Conservation (phyloP, 2,329 filamentous ascomycete genomes). For the Chrysosporium queenslandicum region DNA sequence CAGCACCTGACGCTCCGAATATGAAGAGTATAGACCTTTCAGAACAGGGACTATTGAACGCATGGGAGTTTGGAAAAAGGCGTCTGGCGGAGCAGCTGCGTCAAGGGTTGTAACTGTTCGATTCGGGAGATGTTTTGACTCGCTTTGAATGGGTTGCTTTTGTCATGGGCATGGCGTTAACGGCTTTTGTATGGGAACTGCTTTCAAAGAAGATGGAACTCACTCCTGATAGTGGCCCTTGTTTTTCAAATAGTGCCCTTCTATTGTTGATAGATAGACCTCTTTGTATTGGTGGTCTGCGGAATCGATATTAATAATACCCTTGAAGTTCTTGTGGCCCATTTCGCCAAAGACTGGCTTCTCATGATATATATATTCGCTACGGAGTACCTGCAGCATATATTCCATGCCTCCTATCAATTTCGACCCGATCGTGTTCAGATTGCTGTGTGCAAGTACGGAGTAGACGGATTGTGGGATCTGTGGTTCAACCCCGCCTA, state of each 20-base stretch:
- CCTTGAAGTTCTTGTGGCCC: neutral
- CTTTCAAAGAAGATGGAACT: neutral
- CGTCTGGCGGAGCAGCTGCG: conserved; percentile 85
- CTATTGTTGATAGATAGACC: conserved; percentile 1
- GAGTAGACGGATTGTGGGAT: neutral
- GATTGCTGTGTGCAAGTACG: too few relatives aligned
- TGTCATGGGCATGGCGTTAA: conserved; percentile 16
- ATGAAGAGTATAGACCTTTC: conserved; percentile 91
- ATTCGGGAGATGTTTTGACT: conserved; percentile 16
- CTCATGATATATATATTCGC: too few relatives aligned
- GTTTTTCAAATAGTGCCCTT: neutral
- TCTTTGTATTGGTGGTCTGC: neutral
- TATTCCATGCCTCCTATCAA: too few relatives aligned
- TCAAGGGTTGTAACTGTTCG: conserved; percentile 56
- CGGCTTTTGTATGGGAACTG: conserved; percentile 12
- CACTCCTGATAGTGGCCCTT: neutral
- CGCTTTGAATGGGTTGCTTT: conserved; percentile 18
- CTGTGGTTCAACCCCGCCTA: conserved; percentile 17
- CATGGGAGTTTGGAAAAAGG: conserved; percentile 86
- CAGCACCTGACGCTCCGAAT: conserved; percentile 74
- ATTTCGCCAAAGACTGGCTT: too few relatives aligned
- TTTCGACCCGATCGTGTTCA: too few relatives aligned
- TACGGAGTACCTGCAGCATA: too few relatives aligned
- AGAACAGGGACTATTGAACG: conserved; percentile 88
- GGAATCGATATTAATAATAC: conserved; percentile 4